Evolutionary conservation across 2,329 filamentous ascomycete genomes (phyloP), one percentile per base, ranked within the genome.

Genomic region (Ceratocystis cubensis): DNA sequence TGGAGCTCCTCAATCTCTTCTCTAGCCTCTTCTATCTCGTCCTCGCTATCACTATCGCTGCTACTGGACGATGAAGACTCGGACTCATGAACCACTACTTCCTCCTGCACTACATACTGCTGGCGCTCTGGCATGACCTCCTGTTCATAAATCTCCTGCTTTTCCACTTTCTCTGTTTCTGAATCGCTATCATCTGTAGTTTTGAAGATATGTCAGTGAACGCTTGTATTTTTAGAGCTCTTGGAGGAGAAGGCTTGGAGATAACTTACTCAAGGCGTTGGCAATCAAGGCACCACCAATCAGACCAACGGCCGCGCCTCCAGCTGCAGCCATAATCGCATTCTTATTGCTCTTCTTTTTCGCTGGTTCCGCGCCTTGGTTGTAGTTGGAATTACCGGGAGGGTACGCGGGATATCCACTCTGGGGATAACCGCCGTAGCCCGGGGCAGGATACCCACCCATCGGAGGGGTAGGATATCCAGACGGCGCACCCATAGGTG

Each of bases 281-380:
- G 80, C 81, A 65, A 87, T 76, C 59, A 84, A 71, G 2, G 82
- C 84, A 63, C 84, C 84, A 28, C 81, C 85, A 48, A 83, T 72
- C 65, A 79, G 80, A 70, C 83, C 83, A 13, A 80, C 75, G 0
- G 81, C 84, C 22, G 86, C 72, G 74, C 85, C 85, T 45, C 79
- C 84, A 8, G 81, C 82, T 63, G 82, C 84, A 56, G 79, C 84
- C 25, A 84, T 78, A 57, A 86, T 75, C 72, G 84, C 78, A 71
- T 80, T 81, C 22, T 80, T 81, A 69, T 77, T 80, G 65, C 79
- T 77, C 67, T 79, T 78, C 71, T 77, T 75, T 25, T 75, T 71
- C 69, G 75, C 69, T 41, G 73, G 44, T 17, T 22, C 67, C 41
- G 53, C 46, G 6, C 69, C 65, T 33, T 70, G 70, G 25, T 70